These are phyloP conservation scores for Globisporangium acanthophoron DNA, from an alignment of 352 stramenopile species.

Conservation along the genomic window DNA sequence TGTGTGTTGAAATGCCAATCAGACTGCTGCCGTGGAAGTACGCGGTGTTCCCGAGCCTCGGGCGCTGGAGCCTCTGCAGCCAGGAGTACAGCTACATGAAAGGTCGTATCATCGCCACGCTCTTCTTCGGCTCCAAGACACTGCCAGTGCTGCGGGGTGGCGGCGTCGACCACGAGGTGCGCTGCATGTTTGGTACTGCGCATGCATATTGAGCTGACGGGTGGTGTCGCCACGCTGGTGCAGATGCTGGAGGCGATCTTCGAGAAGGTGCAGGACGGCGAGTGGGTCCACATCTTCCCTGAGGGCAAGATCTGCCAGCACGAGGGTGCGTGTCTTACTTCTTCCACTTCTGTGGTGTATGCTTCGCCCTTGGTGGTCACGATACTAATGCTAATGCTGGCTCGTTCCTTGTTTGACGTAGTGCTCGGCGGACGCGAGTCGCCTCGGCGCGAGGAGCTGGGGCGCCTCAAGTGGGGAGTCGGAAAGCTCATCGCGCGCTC, in stretches of 20 bases:
- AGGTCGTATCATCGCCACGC: slow-evolving; percentile 32
- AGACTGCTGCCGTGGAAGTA: slow-evolving; percentile 79
- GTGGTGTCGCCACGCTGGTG: too few relatives aligned
- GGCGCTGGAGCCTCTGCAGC: slow-evolving; percentile 72
- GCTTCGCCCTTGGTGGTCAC: not conserved
- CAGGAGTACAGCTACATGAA: slow-evolving; percentile 85
- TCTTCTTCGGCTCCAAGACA: slow-evolving; percentile 72
- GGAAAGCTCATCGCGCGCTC: slow-evolving; percentile 82
- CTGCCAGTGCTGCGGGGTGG: slow-evolving; percentile 68
- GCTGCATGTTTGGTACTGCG: not conserved
- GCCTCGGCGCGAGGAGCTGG: slow-evolving; percentile 63
- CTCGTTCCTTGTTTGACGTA: slow-evolving; percentile 9
- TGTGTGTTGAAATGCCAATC: not conserved
- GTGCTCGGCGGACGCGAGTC: slow-evolving; percentile 63
- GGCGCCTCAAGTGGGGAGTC: slow-evolving; percentile 83
- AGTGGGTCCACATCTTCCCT: slow-evolving; percentile 87
- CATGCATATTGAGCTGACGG: not conserved
- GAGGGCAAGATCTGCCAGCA: slow-evolving; percentile 82
- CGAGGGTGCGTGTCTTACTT: slow-evolving; percentile 25
- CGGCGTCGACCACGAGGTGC: slow-evolving; percentile 62
- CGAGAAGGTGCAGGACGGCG: slow-evolving; percentile 66
- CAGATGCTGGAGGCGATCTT: slow-evolving; percentile 78
- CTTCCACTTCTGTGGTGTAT: too few relatives aligned
- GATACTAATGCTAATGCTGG: not conserved
- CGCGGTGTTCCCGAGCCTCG: slow-evolving; percentile 32